These are phyloP conservation scores for Phaffomyces opuntiae DNA, from an alignment of 805 yeast species.

Conservation along the genomic window DNA sequence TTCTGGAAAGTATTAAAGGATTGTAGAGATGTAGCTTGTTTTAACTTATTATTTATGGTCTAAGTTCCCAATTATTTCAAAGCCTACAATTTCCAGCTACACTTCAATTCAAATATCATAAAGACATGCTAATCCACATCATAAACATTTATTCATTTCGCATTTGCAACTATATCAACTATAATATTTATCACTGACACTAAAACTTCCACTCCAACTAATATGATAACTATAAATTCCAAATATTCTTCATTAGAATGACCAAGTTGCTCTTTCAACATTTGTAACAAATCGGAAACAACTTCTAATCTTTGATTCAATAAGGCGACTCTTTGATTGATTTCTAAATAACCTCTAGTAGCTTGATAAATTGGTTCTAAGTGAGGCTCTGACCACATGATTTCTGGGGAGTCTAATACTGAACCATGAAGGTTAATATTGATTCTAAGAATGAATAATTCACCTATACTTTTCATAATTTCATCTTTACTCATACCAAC, in stretches of 20 bases:
- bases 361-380: conserved; percentile 97
- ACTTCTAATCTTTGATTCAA: conserved; percentile 91
- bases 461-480: conserved; percentile 96
- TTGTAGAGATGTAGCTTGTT: not conserved
- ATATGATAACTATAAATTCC: conserved; percentile 82
- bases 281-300: conserved; percentile 84
- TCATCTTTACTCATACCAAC: conserved; percentile 91
- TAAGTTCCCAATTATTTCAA: too few species aligned
- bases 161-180: conserved; percentile 42
- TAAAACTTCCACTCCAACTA: conserved; percentile 87
- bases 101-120: too few species aligned
- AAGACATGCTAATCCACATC: too few species aligned
- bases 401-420: conserved; percentile 91
- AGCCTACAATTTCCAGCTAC: too few species aligned
- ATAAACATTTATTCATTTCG: conserved; percentile 4
- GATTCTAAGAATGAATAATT: conserved; percentile 79
- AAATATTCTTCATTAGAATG: conserved; percentile 90
- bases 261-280: conserved; percentile 95
- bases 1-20: conserved; percentile 7
- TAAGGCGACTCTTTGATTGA: conserved; percentile 86
- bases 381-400: conserved; percentile 99
- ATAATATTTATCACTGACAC: conserved; percentile 81
- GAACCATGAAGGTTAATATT: conserved; percentile 81
- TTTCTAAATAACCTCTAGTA: conserved; percentile 90
- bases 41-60: too few species aligned